Conservation (phyloP, 208 protist genomes). For the Trypanosoma theileri region DNA sequence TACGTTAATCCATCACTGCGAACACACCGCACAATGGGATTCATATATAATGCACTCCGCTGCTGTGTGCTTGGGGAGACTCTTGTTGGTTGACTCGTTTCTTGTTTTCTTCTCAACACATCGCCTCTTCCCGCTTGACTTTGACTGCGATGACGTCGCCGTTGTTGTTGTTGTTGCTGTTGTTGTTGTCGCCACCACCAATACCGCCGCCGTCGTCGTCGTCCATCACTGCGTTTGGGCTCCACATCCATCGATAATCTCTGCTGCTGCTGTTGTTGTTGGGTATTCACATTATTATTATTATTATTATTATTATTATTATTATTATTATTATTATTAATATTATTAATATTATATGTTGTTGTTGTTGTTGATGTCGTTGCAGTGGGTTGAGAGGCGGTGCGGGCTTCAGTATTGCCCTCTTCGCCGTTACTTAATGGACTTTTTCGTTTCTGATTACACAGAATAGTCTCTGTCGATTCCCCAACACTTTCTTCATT, state of each 20-base stretch:
- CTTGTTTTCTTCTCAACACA: background rate
- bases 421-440: too few species aligned
- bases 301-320: background rate
- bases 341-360: too few species aligned
- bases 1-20: slow-evolving; percentile 35
- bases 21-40: slow-evolving; percentile 62
- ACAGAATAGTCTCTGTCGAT: too few species aligned
- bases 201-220: background rate
- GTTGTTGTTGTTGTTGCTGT: background rate
- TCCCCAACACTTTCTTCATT: too few species aligned
- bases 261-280: background rate
- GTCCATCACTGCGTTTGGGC: background rate
- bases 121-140: slow-evolving; percentile 6
- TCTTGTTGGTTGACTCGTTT: background rate
- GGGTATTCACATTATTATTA: background rate
- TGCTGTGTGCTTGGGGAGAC: background rate
- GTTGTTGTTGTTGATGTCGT: too few species aligned
- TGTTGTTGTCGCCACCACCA: slow-evolving; percentile 12
- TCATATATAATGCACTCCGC: slow-evolving; percentile 11
- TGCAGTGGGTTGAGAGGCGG: too few species aligned
- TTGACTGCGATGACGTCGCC: background rate
- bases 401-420: too few species aligned
- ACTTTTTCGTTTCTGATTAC: too few species aligned
- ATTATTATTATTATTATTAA: slow-evolving; percentile 3
- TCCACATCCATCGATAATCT: background rate